A percentile compares a stretch with the other conserved stretches of the same genome.
Evolutionary conservation across 495 filamentous ascomycete genomes (phyloP).

Genomic region (Astrocystis sublimbata): DNA sequence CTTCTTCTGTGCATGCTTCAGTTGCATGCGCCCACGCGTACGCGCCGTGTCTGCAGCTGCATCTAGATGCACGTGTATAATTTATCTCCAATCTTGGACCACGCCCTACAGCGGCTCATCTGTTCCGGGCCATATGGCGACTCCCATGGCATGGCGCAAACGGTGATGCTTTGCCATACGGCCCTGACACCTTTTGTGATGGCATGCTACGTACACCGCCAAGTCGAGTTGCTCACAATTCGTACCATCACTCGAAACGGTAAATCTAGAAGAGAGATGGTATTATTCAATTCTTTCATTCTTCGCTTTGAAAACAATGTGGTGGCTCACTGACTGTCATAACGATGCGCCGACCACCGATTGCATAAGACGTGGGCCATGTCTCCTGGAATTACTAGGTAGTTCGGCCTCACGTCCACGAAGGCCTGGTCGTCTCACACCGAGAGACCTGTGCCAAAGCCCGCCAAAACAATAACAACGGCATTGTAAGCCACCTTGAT

Average conservation of each 20-base stretch:
- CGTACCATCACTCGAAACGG: neutral
- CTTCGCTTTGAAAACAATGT: too few species aligned
- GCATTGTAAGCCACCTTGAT: slow-evolving; percentile 4
- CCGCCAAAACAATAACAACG: neutral
- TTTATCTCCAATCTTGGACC: slow-evolving; percentile 13
- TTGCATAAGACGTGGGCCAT: too few species aligned
- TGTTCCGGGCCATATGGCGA: slow-evolving; percentile 23
- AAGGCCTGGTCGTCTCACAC: slow-evolving; percentile 8
- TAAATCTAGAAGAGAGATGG: too few species aligned
- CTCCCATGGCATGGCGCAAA: slow-evolving; percentile 36
- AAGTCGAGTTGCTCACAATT: neutral
- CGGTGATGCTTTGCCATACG: slow-evolving; percentile 27
- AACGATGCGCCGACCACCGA: too few species aligned
- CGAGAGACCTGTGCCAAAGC: slow-evolving; percentile 5
- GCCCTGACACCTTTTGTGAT: too few species aligned
- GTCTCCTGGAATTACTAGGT: too few species aligned
- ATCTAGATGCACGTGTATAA: slow-evolving; percentile 23
- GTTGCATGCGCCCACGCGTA: slow-evolving; percentile 1
- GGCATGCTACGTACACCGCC: slow-evolving; percentile 19
- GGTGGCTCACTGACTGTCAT: too few species aligned
- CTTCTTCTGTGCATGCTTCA: slow-evolving; percentile 1
- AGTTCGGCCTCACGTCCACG: too few species aligned
- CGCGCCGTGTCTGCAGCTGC: slow-evolving; percentile 22
- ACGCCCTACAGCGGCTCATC: slow-evolving; percentile 24
- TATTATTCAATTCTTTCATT: too few species aligned